Evolutionary conservation across 2,329 filamentous ascomycete species (phyloP), one percentile per base, ranked within the genome.

Genomic region (Stylonectria norvegica): DNA sequence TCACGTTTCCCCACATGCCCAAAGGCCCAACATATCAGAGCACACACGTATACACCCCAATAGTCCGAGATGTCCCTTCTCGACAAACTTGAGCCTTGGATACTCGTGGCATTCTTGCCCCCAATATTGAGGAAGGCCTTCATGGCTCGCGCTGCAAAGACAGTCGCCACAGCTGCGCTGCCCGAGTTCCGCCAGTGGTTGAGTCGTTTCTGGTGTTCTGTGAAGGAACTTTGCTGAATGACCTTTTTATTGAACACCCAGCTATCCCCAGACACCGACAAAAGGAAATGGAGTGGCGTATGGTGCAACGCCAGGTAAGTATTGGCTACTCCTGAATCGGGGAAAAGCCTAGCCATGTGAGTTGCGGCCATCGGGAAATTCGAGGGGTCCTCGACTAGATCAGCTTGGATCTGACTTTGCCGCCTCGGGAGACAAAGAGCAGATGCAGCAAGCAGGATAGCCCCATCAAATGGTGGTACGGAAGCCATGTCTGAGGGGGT

Each of bases 21-120:
- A 48, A 73, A 76, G 1, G 76, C 75, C 78, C 78, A 82, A 62
- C 73, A 79, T 48, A 81, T 74, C 35, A 82, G 65, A 6, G 74
- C 65, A 46, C 75, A 79, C 6, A 75, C 71, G 51, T 81, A 80
- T 34, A 79, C 52, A 20, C 64, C 70, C 75, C 75, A 79, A 52
- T 74, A 77, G 46, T 75, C 68, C 2, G 69, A 71, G 29, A 78
- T 62, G 37, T 71, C 67, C 14, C 47, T 54, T 41, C 61, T 57
- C 10, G 45, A 33, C 12, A 49, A 47, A 17, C 42, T 47, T 19
- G 51, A 38, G 12, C 28, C 17, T 25, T 7, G 8, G 10, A 14
- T 20, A 25, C 32, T 15, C 14, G 36, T 16, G 34, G 42, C 42
- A 28, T 31, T 40, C 38, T 31, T 49, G 9, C 18, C 37, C 4